Conservation (phyloP, 2,329 filamentous ascomycete species). For the Xylariaceae sp. region DNA sequence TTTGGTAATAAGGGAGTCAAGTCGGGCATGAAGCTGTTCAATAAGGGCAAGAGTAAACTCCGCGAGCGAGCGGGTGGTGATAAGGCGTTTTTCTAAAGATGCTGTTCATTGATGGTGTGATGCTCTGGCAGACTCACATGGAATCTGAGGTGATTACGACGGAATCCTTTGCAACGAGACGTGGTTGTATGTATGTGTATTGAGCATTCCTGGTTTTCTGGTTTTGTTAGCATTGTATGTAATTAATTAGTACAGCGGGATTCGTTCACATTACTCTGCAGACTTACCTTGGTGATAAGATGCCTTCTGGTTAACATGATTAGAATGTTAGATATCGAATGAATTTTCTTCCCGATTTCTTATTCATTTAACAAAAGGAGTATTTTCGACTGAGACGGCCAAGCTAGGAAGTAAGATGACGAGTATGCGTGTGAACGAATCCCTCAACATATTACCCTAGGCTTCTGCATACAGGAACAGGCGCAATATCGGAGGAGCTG, state of each 20-base stretch:
- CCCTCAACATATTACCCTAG: too few species aligned
- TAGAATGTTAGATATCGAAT: too few species aligned
- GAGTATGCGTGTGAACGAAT: too few species aligned
- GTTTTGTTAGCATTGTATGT: not conserved
- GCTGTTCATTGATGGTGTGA: conserved; percentile 19
- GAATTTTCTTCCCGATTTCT: too few species aligned
- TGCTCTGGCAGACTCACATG: conserved; percentile 21
- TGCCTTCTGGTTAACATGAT: too few species aligned
- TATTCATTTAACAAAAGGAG: too few species aligned
- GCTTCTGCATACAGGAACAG: too few species aligned
- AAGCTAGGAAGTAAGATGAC: too few species aligned
- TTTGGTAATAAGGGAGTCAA: conserved; percentile 89
- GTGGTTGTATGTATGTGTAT: conserved; percentile 11
- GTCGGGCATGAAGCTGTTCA: conserved; percentile 84
- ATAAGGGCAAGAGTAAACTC: conserved; percentile 84
- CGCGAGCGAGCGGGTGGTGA: conserved; percentile 56
- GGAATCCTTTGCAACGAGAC: not conserved
- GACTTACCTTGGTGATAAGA: too few species aligned
- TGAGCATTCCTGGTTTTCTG: not conserved
- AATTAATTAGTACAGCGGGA: not conserved
- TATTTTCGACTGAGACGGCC: too few species aligned
- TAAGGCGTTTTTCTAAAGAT: conserved; percentile 76
- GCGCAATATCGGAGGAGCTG: too few species aligned
- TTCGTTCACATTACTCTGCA: not conserved
- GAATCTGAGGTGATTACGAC: conserved; percentile 2